Percentiles rank a stretch among this genome's conserved stretches.
Evolutionary conservation across 164 flowering plant species (phyloP).

Genomic region (Chimonanthus praecox): DNA sequence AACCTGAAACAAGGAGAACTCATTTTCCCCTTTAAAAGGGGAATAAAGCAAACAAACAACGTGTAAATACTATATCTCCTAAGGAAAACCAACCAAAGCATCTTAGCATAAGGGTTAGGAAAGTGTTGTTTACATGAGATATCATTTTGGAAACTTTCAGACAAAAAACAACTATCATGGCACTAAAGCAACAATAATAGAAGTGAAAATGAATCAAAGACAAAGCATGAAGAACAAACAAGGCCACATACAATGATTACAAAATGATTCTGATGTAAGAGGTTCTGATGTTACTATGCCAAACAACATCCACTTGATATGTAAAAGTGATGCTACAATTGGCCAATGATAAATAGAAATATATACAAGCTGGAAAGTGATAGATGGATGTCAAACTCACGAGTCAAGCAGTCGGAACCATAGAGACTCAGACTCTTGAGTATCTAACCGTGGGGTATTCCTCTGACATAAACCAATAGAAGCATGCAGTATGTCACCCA

Average conservation of each 20-base stretch:
- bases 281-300: neutral
- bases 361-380: neutral
- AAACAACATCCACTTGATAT: neutral
- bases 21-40: neutral
- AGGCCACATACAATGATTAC: neutral
- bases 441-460: constrained; percentile 77
- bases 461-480: constrained; percentile 88
- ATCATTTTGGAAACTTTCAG: neutral
- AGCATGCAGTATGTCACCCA: constrained; percentile 47
- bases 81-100: too few species aligned
- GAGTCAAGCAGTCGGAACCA: constrained; percentile 91
- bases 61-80: too few species aligned
- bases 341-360: neutral
- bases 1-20: neutral
- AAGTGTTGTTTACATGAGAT: neutral
- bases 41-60: neutral
- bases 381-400: constrained; percentile 40
- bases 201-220: too few species aligned
- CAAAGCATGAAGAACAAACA: neutral
- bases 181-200: too few species aligned
- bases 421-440: constrained; percentile 74
- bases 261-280: neutral
- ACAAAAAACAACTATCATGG: too few species aligned
- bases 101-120: neutral
- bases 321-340: constrained; percentile 1